Base-by-base conservation (phyloP, 2,329 filamentous ascomycete genomes). In the Cladophialophora carrionii region DNA sequence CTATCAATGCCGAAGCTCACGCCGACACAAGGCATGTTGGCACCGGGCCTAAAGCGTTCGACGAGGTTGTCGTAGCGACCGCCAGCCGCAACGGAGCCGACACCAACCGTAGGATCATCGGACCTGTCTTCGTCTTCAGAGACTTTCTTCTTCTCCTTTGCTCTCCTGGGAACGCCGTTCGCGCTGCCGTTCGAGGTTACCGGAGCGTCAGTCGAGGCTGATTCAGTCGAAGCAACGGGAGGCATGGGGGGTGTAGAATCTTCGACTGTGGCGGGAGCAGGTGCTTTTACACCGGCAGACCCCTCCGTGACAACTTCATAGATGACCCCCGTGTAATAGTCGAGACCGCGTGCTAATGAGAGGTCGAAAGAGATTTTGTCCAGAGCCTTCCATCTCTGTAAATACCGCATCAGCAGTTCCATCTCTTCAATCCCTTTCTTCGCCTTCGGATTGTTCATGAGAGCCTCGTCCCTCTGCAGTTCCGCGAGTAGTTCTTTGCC, bases 1-100 rank as follows among this genome's bases (percentile, higher is more conserved):
- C 94, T 89, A 78, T 98, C 94, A 56, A 97, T 91, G 62, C 94
- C 94, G 74, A 98, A 97, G 1, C 93, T 96, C 71, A 96, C 90
- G 68, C 91, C 91, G 5, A 95, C 90, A 72, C 91, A 94, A n/a
- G 91, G 94, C 62, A 97, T 92, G 75, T 93, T 88, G 24, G 82
- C 85, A 80, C 93, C 94, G 72, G 89, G 89, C 62, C 87, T 88
- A 82, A 96, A 97, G 91, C 96, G 96, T 79, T 90, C 90, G 4
- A 97, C 94, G 3, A 97, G 85, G 75, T 95, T 89, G 78, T 97
- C 94, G 77, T 97, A 97, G 67, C 93, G 89, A 52, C 92, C 92
- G 74, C 92, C 93, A 3, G 92, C 93, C 52, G 92, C 93, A 55
- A 96, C 88, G 75, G 90, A 94, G 68, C 92, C 93, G 10, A 96